Evolutionary conservation across 495 filamentous ascomycete species (phyloP).

Genomic region (Neurospora tetraspora): DNA sequence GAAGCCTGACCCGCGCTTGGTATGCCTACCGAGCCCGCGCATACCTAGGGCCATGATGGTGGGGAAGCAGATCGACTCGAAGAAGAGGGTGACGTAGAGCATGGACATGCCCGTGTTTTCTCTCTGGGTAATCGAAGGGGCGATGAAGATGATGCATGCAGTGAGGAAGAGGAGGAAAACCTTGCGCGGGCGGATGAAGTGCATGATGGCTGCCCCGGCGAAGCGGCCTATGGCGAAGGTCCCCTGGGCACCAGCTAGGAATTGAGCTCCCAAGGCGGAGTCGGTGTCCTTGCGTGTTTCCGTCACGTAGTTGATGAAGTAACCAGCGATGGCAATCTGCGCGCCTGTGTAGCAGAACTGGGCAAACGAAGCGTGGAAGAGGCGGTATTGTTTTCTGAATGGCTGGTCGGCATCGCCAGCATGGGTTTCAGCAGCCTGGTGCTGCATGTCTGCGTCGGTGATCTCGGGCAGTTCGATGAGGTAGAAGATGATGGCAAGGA

Average conservation of each 20-base stretch:
- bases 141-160: slow-evolving; percentile 47
- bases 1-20: slow-evolving; percentile 57
- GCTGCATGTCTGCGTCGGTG: slow-evolving; percentile 62
- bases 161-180: slow-evolving; percentile 42
- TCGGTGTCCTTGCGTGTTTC: slow-evolving; percentile 7
- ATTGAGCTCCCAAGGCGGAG: slow-evolving; percentile 30
- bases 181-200: slow-evolving; percentile 36
- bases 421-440: slow-evolving; percentile 34
- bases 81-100: slow-evolving; percentile 58
- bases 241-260: slow-evolving; percentile 56
- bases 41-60: slow-evolving; percentile 61
- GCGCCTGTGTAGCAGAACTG: slow-evolving; percentile 67
- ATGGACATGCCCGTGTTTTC: slow-evolving; percentile 46
- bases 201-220: slow-evolving; percentile 42
- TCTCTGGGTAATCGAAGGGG: slow-evolving; percentile 41
- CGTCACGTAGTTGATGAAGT: slow-evolving; percentile 36
- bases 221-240: slow-evolving; percentile 59
- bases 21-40: slow-evolving; percentile 59
- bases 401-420: slow-evolving; percentile 38
- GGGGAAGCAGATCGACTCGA: slow-evolving; percentile 61
- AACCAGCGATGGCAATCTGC: slow-evolving; percentile 51
- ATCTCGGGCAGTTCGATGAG: slow-evolving; percentile 58
- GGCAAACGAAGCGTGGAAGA: slow-evolving; percentile 55
- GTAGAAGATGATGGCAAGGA: slow-evolving; percentile 56
- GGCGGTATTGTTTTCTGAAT: slow-evolving; percentile 51